phyloP scores from a whole-genome alignment of 148 eudicot species.

The Amaranthus palmeri region DNA sequence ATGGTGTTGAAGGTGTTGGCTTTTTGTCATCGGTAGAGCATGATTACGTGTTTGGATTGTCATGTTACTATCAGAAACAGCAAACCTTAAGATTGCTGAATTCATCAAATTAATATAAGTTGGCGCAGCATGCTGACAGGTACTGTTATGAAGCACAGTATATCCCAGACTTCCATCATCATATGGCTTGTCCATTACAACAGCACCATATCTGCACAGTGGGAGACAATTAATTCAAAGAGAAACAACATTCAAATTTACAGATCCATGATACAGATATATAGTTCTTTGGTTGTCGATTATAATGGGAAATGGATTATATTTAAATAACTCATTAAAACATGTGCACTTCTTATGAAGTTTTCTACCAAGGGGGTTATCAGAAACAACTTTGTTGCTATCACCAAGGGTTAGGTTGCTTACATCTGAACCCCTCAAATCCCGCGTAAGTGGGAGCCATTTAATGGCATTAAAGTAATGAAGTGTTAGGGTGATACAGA shows the following conservation, averaged over 20 bases:
- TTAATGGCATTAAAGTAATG: too few species aligned
- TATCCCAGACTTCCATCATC: conserved; percentile 80
- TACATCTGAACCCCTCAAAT: too few species aligned
- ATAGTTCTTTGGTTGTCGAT: too few species aligned
- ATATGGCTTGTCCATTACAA: conserved; percentile 71
- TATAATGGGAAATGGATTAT: too few species aligned
- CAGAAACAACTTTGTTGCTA: too few species aligned
- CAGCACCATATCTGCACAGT: conserved; percentile 78
- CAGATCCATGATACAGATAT: too few species aligned
- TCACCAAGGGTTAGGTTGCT: too few species aligned
- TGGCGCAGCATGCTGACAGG: conserved; percentile 98
- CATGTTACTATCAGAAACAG: conserved; percentile 71
- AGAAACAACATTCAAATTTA: neutral
- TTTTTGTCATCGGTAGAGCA: conserved; percentile 85
- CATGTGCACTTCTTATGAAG: too few species aligned
- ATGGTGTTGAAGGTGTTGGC: conserved; percentile 88
- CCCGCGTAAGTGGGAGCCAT: too few species aligned
- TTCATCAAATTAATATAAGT: conserved; percentile 83
- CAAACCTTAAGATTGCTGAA: conserved; percentile 90
- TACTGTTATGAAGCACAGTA: conserved; percentile 85
- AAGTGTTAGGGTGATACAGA: too few species aligned
- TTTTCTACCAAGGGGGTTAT: too few species aligned
- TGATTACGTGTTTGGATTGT: conserved; percentile 89
- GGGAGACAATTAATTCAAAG: conserved; percentile 3
- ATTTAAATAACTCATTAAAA: too few species aligned